Evolutionary conservation across 2,329 filamentous ascomycete species (phyloP), one percentile per base, ranked within the genome.

Genomic region (Nemania serpens): DNA sequence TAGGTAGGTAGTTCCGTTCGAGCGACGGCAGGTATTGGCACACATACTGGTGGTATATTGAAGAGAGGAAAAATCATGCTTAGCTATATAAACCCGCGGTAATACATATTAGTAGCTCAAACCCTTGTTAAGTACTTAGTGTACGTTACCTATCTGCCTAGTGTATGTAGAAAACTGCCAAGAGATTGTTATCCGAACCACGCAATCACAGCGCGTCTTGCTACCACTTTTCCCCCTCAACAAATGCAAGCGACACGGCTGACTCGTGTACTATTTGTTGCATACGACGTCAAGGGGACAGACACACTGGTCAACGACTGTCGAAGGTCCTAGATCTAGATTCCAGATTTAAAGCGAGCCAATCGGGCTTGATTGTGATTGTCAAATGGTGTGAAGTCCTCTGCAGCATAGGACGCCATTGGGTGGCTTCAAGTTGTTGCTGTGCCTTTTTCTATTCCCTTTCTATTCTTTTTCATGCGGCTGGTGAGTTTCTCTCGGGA

Each of bases 241-340:
- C n/a, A 39, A 12, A 29, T 48, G 25, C 39, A 45, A 37, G 22
- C 46, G 20, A 42, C 25, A 48, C 33, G 9, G 49, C 59, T 62
- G 59, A 55, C 55, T 59, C 46, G 50, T 36, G 51, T 51, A 50
- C 41, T 55, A 47, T 51, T 48, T 25, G 48, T 57, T 29, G 29
- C 53, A 46, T 25, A 46, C 39, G 46, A 45, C 37, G 46, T 60
- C 39, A 36, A 15, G 15, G 13, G 7, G 25, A 29, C 25, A 29
- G 12, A 22, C 41, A 45, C 29, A 48, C 37, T 37, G 22, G 36
- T 22, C 33, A 49, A 39, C 52, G 6, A 45, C 47, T 42, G 42
- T 4, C 33, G 37, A 42, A 36, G 12, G 9, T 6, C 37, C 43
- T 17, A 3, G 18, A 25, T 42, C 25, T 29, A 29, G 25, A 29